These are phyloP conservation scores for Epithemia pelagica DNA, from an alignment of 108 stramenopile species.

Conservation along the genomic window DNA sequence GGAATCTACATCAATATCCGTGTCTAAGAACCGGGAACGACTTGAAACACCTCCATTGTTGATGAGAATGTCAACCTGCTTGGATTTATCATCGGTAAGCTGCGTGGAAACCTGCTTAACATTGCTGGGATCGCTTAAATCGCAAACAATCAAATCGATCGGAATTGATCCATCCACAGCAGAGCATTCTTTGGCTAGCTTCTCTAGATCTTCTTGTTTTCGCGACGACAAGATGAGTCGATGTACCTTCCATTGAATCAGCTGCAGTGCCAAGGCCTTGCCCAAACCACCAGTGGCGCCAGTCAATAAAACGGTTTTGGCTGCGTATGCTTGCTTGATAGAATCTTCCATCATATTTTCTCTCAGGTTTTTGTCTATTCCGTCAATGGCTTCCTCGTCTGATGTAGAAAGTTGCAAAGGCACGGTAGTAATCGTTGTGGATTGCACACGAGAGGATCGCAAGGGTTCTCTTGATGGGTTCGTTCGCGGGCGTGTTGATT, in stretches of 20 bases:
- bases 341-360: too few relatives aligned
- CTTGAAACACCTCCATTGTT: slow-evolving; percentile 79
- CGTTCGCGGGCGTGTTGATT: too few relatives aligned
- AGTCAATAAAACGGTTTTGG: slow-evolving; percentile 46
- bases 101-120: slow-evolving; percentile 25
- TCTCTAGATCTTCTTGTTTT: slow-evolving; percentile 34
- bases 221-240: slow-evolving; percentile 54
- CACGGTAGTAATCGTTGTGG: too few relatives aligned
- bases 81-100: slow-evolving; percentile 5
- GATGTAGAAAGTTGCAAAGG: too few relatives aligned
- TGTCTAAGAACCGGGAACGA: slow-evolving; percentile 67
- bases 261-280: slow-evolving; percentile 36
- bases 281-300: slow-evolving; percentile 77
- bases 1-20: slow-evolving; percentile 60
- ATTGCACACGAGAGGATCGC: too few relatives aligned
- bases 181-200: slow-evolving; percentile 48
- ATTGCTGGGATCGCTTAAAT: slow-evolving; percentile 40
- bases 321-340: slow-evolving; percentile 13
- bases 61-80: slow-evolving; percentile 55
- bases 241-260: slow-evolving; percentile 39
- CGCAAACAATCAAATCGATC: slow-evolving; percentile 27
- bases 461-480: too few relatives aligned
- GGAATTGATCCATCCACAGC: background rate
- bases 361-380: too few relatives aligned
- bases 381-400: too few relatives aligned